Evolutionary conservation across 2,329 filamentous ascomycete species (phyloP).

Genomic region (Trichophyton benhamiae): DNA sequence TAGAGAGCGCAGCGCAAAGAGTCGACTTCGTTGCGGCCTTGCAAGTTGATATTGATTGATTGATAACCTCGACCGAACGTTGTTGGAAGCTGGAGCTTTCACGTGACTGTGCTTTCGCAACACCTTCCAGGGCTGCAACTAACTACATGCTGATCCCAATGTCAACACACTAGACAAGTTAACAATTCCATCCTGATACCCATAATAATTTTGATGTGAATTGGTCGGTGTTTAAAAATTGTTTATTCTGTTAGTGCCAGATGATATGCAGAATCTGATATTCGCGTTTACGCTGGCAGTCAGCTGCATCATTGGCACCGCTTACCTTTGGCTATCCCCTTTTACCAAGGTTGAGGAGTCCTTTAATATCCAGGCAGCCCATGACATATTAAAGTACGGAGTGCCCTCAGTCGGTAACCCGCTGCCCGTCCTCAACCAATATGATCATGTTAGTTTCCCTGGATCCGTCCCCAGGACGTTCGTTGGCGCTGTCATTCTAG

Average conservation of each 20-base stretch:
- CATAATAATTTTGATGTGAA: too few species aligned
- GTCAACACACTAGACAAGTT: too few species aligned
- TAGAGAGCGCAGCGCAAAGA: constrained; percentile 2
- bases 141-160: too few species aligned
- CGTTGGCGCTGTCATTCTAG: constrained; percentile 64
- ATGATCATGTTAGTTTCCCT: constrained; percentile 84
- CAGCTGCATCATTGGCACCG: background rate
- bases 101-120: too few species aligned
- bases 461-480: constrained; percentile 89
- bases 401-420: constrained; percentile 46
- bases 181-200: too few species aligned
- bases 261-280: background rate
- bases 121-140: too few species aligned
- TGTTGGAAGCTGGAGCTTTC: too few species aligned
- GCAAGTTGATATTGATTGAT: too few species aligned
- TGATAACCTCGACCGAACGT: too few species aligned
- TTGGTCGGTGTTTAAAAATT: too few species aligned
- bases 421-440: constrained; percentile 27
- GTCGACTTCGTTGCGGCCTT: too few species aligned
- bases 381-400: constrained; percentile 77
- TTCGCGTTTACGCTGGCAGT: background rate
- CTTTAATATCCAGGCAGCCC: constrained; percentile 88
- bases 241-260: background rate
- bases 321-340: constrained; percentile 44
- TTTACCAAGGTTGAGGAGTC: constrained; percentile 98